Conservation (phyloP, 805 yeast species). For the Wickerhamiella nectarea region DNA sequence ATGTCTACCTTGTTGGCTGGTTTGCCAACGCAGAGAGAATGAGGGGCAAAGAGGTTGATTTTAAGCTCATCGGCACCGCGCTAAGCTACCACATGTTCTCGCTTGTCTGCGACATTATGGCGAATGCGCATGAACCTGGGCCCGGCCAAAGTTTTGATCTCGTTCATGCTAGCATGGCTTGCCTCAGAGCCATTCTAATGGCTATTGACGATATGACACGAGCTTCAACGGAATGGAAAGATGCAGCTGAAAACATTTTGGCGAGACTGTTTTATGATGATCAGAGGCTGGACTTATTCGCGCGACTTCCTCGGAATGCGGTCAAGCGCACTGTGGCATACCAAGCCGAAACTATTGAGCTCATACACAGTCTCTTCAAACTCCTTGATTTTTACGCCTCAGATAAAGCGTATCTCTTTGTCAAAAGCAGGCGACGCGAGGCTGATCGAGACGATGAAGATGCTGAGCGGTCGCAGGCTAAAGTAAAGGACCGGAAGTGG, state of each 20-base stretch:
- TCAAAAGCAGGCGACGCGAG: constrained; percentile 30
- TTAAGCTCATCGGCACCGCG: constrained; percentile 28
- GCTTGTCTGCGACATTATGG: constrained; percentile 35
- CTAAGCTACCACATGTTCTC: constrained; percentile 49
- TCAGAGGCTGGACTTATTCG: constrained; percentile 40
- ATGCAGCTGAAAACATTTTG: constrained; percentile 44
- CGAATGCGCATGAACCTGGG: constrained; percentile 24
- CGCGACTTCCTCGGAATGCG: constrained; percentile 49
- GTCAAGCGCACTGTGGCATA: constrained; percentile 49
- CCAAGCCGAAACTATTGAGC: constrained; percentile 46
- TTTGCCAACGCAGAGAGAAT: constrained; percentile 51
- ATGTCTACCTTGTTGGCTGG: constrained; percentile 57
- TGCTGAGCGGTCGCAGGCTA: constrained; percentile 23
- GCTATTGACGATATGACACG: constrained; percentile 31
- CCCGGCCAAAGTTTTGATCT: constrained; percentile 37
- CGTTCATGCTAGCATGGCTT: constrained; percentile 54
- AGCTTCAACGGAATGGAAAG: constrained; percentile 33
- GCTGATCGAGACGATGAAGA: constrained; percentile 17
- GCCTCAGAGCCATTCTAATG: constrained; percentile 49
- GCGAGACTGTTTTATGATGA: constrained; percentile 60
- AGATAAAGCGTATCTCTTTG: constrained; percentile 38
- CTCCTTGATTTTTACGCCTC: constrained; percentile 53
- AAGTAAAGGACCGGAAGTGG: constrained; percentile 34
- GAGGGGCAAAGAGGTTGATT: constrained; percentile 21
- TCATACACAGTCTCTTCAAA: constrained; percentile 51